Evolutionary conservation across 164 flowering plant genomes (phyloP).

Genomic region (Berberis thunbergii): DNA sequence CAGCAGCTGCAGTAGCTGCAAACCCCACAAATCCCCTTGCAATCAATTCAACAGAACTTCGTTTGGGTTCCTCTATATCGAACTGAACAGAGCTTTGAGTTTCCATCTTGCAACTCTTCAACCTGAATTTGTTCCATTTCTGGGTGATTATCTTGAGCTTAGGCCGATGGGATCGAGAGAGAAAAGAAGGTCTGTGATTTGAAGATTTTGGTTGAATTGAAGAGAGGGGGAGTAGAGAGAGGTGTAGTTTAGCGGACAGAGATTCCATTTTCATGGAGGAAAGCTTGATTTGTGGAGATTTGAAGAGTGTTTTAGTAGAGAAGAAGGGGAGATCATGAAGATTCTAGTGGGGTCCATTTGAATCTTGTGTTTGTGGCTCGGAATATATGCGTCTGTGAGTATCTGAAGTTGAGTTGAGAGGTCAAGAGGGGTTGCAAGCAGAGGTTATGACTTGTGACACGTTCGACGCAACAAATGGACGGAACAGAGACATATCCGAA

Average conservation of each 20-base stretch:
- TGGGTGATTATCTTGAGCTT: too few relatives aligned
- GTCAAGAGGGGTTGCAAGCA: too few relatives aligned
- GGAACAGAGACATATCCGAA: too few relatives aligned
- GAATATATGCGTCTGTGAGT: background rate
- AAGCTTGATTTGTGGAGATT: background rate
- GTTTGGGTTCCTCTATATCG: background rate
- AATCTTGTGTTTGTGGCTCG: slow-evolving; percentile 3
- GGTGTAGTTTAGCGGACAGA: slow-evolving; percentile 19
- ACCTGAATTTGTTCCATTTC: slow-evolving; percentile 7
- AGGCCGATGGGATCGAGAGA: background rate
- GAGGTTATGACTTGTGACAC: too few relatives aligned
- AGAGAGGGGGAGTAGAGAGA: slow-evolving; percentile 16
- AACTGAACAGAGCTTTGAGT: background rate
- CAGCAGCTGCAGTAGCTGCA: slow-evolving; percentile 56
- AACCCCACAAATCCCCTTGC: slow-evolving; percentile 40
- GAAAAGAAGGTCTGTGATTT: slow-evolving; percentile 8
- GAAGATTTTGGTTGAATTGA: slow-evolving; percentile 13
- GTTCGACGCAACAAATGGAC: too few relatives aligned
- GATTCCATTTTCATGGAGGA: slow-evolving; percentile 27
- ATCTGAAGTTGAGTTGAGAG: background rate
- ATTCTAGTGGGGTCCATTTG: slow-evolving; percentile 4
- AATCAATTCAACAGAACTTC: slow-evolving; percentile 19
- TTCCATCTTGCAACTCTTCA: background rate
- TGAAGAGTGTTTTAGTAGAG: background rate
- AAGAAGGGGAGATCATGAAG: background rate